Percentiles rank a stretch among this genome's conserved stretches.
These are phyloP conservation scores for Daphne laureola DNA, from an alignment of 441 rosid genomes.

Conservation along the genomic window DNA sequence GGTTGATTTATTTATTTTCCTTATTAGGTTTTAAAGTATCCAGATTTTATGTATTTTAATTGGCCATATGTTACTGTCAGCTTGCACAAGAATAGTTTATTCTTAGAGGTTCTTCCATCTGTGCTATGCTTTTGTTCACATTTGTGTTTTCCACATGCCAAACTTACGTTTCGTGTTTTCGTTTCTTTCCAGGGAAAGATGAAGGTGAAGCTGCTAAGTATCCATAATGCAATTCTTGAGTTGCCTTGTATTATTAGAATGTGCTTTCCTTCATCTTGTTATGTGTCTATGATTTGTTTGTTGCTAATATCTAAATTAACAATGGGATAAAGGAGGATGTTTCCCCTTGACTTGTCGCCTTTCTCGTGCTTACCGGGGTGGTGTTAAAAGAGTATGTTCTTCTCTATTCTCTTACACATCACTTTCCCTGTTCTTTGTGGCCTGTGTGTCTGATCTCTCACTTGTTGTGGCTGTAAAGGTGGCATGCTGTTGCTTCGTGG, in stretches of 20 bases:
- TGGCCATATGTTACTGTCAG: no score
- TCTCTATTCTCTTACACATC: constrained; percentile 11
- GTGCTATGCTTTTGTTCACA: no score
- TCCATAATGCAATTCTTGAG: constrained; percentile 33
- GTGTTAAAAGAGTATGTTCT: constrained; percentile 39
- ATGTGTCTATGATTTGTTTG: not conserved
- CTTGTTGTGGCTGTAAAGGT: constrained; percentile 27
- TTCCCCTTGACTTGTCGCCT: constrained; percentile 32
- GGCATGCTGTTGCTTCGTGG: constrained; percentile 96
- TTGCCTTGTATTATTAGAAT: not conserved
- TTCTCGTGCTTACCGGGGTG: constrained; percentile 3
- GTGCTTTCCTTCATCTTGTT: no score
- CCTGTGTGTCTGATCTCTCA: not conserved
- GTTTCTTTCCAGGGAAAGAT: constrained; percentile 34
- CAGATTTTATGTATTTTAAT: no score
- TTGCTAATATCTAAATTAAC: constrained; percentile 5
- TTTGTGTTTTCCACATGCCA: no score
- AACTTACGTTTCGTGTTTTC: no score
- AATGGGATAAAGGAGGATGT: constrained; percentile 8
- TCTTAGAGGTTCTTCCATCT: no score
- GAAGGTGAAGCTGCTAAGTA: constrained; percentile 87
- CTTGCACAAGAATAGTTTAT: no score
- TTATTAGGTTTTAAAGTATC: no score
- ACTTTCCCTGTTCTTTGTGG: not conserved
- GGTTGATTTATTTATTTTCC: no score